Evolutionary conservation across 1,284 basidiomycete species (phyloP), one percentile per base, ranked within the genome.

Genomic region (Heimioporus retisporus): DNA sequence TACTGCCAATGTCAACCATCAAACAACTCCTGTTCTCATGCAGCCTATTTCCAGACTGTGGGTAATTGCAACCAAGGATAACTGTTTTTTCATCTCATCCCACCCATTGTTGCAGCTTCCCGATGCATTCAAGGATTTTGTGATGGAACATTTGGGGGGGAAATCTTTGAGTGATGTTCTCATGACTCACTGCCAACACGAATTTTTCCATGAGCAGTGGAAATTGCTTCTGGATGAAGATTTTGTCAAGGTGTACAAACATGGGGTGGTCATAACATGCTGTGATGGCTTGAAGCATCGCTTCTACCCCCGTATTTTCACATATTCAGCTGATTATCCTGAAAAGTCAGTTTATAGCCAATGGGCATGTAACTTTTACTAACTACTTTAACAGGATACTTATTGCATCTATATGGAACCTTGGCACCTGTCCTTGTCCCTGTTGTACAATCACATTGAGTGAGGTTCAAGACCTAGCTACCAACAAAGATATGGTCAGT

Each of bases 11-110:
- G 40, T 78, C 80, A 43, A 43, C 42, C 7, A 59, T 57, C 0
- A 56, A 60, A 0, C 54, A 64, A 48, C 63, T 75, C 10, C 72
- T 71, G 43, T 77, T 82, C 65, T 79, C 81, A 63, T 55, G 53
- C 80, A 0, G 79, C 79, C 6, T 80, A 78, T 61, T 67, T 81
- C 11, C 76, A 77, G 2, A 71, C 73, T 56, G 80, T 80, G 15
- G 8, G 44, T 61, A 14, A 43, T 63, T 6, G 8, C 18, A 23
- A 7, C 18, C 7, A 43, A 43, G 15, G 15, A 15, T 43, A 8
- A 15, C 7, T 43, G 42, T 43, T 43, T 43, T 43, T 43, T n/a
- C n/a, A n/a, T n/a, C n/a, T n/a, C n/a, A n/a, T n/a, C n/a, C n/a
- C n/a, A n/a, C n/a, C 10, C 42, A 43, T 43, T 15, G 15, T 15